These are phyloP conservation scores for Leccinum broughii DNA, from an alignment of 768 basidiomycete species.

Conservation along the genomic window DNA sequence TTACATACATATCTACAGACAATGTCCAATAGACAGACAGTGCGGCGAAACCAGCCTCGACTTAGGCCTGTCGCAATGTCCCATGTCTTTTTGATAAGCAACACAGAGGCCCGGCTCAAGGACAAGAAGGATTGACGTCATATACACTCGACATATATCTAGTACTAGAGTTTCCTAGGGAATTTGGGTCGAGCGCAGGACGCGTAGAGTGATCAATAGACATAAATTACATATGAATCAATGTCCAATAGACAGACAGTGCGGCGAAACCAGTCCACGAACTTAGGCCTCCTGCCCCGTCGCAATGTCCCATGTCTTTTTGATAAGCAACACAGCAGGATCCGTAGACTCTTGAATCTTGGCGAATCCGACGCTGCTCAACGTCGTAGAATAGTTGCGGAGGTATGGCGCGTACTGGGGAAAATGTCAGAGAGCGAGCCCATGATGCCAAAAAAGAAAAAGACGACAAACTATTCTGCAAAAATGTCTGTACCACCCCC, in stretches of 20 bases:
- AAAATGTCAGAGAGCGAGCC: slow-evolving; percentile 4
- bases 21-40: not conserved
- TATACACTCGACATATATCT: not conserved
- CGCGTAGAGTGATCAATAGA: slow-evolving; percentile 15
- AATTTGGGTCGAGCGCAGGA: not conserved
- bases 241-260: not conserved
- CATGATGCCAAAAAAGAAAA: not conserved
- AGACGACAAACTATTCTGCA: slow-evolving; percentile 64
- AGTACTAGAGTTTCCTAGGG: not conserved
- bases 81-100: slow-evolving; percentile 67
- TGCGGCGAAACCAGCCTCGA: not conserved
- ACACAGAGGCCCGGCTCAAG: slow-evolving; percentile 27
- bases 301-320: slow-evolving; percentile 69
- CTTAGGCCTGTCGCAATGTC: slow-evolving; percentile 56
- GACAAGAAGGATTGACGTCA: slow-evolving; percentile 31
- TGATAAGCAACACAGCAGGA: slow-evolving; percentile 57
- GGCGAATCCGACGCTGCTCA: slow-evolving; percentile 67
- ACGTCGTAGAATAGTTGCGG: slow-evolving; percentile 69
- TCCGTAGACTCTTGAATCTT: slow-evolving; percentile 60
- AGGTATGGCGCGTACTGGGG: slow-evolving; percentile 77
- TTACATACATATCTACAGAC: not conserved
- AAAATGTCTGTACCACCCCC: slow-evolving; percentile 92
- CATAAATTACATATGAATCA: slow-evolving; percentile 11
- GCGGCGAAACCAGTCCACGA: not conserved
- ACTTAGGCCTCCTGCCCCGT: slow-evolving; percentile 55